Conservation (phyloP, 1,284 basidiomycete species). For the Polyporus tsugae region DNA sequence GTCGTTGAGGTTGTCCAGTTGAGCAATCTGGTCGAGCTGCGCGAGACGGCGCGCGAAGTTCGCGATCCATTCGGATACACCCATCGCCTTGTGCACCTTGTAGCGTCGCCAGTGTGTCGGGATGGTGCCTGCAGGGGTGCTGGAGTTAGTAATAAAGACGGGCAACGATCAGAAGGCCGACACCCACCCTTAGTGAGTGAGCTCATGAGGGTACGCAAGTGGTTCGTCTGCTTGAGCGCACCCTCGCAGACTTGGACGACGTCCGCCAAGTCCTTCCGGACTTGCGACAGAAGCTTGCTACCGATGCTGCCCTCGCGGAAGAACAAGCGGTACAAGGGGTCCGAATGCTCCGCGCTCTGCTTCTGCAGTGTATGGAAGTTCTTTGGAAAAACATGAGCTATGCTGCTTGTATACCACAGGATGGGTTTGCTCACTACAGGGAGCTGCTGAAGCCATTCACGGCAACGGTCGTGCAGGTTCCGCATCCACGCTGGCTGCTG, state of each 20-base stretch:
- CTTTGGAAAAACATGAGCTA: constrained; percentile 45
- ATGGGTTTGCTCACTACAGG: constrained; percentile 65
- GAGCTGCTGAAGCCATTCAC: constrained; percentile 82
- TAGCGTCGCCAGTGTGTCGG: constrained; percentile 89
- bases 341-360: constrained; percentile 73
- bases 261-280: constrained; percentile 82
- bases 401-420: not conserved
- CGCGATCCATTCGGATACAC: constrained; percentile 86
- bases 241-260: constrained; percentile 89
- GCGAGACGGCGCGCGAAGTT: constrained; percentile 81
- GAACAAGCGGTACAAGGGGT: constrained; percentile 90
- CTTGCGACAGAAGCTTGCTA: constrained; percentile 75
- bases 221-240: constrained; percentile 92
- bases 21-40: constrained; percentile 83
- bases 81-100: constrained; percentile 85
- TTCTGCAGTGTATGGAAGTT: constrained; percentile 69
- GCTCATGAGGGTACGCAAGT: constrained; percentile 87
- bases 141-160: not conserved
- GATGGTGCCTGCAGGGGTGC: constrained; percentile 70
- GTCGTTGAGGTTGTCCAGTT: constrained; percentile 70
- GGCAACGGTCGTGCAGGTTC: constrained; percentile 78
- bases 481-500: constrained; percentile 96
- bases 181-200: constrained; percentile 84
- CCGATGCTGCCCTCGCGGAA: constrained; percentile 88
- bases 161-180: not conserved